Conservation (phyloP, 352 stramenopile species). For the Globisporangium nunn region DNA sequence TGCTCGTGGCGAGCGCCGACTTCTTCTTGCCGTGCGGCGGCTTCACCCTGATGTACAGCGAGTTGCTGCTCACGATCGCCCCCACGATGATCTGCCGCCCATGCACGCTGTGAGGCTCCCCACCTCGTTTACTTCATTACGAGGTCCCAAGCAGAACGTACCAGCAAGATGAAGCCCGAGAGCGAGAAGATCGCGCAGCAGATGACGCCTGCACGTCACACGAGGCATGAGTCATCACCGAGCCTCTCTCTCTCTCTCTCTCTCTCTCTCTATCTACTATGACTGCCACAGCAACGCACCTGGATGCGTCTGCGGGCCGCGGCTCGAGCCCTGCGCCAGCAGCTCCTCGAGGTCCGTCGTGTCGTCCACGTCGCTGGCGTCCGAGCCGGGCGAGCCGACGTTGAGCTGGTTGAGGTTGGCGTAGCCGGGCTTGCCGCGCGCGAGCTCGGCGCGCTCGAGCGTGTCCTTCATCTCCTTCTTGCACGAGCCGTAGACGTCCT, state of each 20-base stretch:
- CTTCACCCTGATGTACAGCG: conserved; percentile 80
- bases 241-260: no score
- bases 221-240: background rate
- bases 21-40: conserved; percentile 77
- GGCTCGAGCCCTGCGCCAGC: conserved; percentile 60
- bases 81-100: conserved; percentile 63
- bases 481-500: conserved; percentile 70
- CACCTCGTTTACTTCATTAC: background rate
- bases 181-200: conserved; percentile 77
- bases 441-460: conserved; percentile 60
- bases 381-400: conserved; percentile 62
- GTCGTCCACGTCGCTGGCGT: conserved; percentile 76
- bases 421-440: conserved; percentile 71
- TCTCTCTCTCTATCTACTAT: no score
- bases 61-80: conserved; percentile 81
- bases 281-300: conserved; percentile 17
- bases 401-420: conserved; percentile 82
- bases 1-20: conserved; percentile 76
- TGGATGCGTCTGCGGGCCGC: conserved; percentile 66
- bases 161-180: conserved; percentile 61
- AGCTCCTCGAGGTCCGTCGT: conserved; percentile 75
- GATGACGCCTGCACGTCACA: conserved; percentile 36
- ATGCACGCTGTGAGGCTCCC: no score
- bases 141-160: conserved; percentile 12
- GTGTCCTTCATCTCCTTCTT: conserved; percentile 78